A percentile compares a stretch with the other conserved stretches of the same genome.
phyloP scores from a whole-genome alignment of 1,284 basidiomycete genomes.

The Exobasidium cylindrosporum region DNA sequence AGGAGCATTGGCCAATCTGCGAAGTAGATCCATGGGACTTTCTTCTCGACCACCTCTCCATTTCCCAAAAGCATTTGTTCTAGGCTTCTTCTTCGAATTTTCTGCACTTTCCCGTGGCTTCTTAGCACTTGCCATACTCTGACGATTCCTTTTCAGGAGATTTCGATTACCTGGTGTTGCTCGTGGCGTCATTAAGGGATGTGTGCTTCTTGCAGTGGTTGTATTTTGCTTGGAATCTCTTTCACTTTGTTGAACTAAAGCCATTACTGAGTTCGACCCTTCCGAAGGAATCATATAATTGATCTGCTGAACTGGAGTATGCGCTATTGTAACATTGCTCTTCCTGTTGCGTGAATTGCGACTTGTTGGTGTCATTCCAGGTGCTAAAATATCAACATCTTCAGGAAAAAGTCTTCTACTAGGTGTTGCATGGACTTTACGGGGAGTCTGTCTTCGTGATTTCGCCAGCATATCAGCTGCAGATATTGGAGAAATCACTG shows the following conservation, averaged over 20 bases:
- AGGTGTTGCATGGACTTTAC: not conserved
- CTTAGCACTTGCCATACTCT: not conserved
- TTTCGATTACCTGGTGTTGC: not conserved
- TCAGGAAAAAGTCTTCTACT: not conserved
- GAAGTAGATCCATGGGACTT: not conserved
- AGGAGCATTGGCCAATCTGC: not conserved
- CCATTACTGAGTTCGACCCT: too few species aligned
- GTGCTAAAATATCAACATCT: not conserved
- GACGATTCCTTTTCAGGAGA: not conserved
- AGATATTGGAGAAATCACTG: not conserved
- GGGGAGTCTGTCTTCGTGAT: not conserved
- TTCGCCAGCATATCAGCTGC: not conserved
- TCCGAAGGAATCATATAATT: not conserved
- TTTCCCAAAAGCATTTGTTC: not conserved
- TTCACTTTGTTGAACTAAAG: too few species aligned
- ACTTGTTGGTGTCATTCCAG: not conserved
- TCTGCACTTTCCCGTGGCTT: not conserved
- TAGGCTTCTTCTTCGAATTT: not conserved
- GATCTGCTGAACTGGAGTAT: not conserved
- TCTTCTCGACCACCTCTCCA: not conserved
- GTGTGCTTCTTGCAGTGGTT: not conserved
- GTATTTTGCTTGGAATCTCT: not conserved
- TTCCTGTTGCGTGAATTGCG: not conserved
- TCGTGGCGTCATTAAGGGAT: not conserved
- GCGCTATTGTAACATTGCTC: not conserved